Percentiles rank a stretch among this genome's conserved stretches.
Evolutionary conservation across 805 yeast genomes (phyloP).

Genomic region (Candida orba): DNA sequence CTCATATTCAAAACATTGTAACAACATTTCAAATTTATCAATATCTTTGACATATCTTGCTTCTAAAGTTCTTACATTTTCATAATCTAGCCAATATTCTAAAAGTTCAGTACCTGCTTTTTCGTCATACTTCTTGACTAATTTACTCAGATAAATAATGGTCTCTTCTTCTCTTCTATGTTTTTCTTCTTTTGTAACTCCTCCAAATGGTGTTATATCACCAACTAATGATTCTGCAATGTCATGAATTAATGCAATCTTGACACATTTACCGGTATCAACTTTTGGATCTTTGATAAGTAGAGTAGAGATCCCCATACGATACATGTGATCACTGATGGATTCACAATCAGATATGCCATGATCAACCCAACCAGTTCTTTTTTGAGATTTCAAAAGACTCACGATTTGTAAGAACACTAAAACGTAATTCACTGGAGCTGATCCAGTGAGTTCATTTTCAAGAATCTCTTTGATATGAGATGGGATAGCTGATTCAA

Average conservation of each 20-base stretch:
- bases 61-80: slow-evolving; percentile 71
- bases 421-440: slow-evolving; percentile 39
- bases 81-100: slow-evolving; percentile 84
- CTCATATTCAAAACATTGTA: slow-evolving; percentile 82
- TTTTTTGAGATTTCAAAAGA: slow-evolving; percentile 64
- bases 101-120: slow-evolving; percentile 55
- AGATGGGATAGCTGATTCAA: slow-evolving; percentile 45
- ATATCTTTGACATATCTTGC: slow-evolving; percentile 90
- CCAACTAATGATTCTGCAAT: slow-evolving; percentile 93
- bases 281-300: slow-evolving; percentile 46
- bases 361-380: slow-evolving; percentile 94
- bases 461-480: slow-evolving; percentile 32
- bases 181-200: slow-evolving; percentile 70
- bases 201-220: slow-evolving; percentile 82
- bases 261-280: slow-evolving; percentile 63
- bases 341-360: slow-evolving; percentile 41
- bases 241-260: slow-evolving; percentile 87
- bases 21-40: slow-evolving; percentile 82
- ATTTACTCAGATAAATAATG: slow-evolving; percentile 53
- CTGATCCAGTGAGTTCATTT: slow-evolving; percentile 14
- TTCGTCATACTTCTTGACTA: slow-evolving; percentile 60
- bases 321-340: slow-evolving; percentile 92
- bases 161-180: slow-evolving; percentile 74
- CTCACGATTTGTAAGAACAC: slow-evolving; percentile 61
- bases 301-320: slow-evolving; percentile 83